phyloP scores from a whole-genome alignment of 129 eudicot species.

The Saussurea involucrata region DNA sequence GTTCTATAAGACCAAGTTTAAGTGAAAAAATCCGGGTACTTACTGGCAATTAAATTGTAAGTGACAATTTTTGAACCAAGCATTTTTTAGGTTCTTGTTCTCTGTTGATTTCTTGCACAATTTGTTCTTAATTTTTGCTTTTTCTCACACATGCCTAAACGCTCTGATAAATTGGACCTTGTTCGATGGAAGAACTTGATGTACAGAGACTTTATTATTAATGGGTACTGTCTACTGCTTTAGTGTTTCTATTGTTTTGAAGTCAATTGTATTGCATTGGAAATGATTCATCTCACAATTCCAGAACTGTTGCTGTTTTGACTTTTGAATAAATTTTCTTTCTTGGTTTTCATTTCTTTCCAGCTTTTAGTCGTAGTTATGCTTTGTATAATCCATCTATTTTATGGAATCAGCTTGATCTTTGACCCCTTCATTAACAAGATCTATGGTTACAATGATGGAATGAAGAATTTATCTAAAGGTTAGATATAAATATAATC shows the following conservation, averaged over 20 bases:
- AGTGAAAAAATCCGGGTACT: too few relatives aligned
- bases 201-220: slow-evolving; percentile 79
- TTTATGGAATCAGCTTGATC: slow-evolving; percentile 60
- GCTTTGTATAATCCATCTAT: slow-evolving; percentile 6
- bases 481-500: slow-evolving; percentile 44
- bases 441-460: slow-evolving; percentile 70
- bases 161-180: slow-evolving; percentile 44
- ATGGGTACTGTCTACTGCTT: slow-evolving; percentile 45
- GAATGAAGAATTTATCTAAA: slow-evolving; percentile 60
- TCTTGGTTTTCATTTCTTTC: background rate
- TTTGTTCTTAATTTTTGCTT: too few relatives aligned
- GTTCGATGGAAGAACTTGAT: slow-evolving; percentile 63
- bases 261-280: background rate
- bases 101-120: too few relatives aligned
- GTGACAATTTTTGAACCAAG: too few relatives aligned
- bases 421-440: slow-evolving; percentile 64
- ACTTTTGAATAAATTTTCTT: background rate
- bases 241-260: background rate
- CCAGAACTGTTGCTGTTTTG: background rate
- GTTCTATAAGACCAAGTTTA: too few relatives aligned
- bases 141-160: slow-evolving; percentile 39
- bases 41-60: too few relatives aligned
- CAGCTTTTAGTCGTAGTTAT: background rate
- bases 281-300: background rate
- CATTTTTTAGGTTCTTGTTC: too few relatives aligned